Base-by-base conservation (phyloP, 2,329 filamentous ascomycete genomes). In the Coniochaeta hoffmannii region DNA sequence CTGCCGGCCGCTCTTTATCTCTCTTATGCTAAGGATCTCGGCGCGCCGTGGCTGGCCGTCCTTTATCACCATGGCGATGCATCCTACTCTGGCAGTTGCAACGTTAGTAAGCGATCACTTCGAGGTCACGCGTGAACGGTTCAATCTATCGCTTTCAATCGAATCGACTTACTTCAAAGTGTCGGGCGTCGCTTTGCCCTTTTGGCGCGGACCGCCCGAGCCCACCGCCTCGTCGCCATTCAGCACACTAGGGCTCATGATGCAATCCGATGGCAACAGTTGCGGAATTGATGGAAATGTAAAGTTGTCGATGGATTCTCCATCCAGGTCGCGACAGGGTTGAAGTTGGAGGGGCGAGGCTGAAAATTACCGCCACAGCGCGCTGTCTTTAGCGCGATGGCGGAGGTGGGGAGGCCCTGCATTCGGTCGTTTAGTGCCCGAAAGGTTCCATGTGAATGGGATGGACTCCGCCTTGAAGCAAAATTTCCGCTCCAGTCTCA, bases 1-100 rank as follows among this genome's bases (percentile, higher is more conserved):
- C 55, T 89, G 88, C 36, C 90, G 87, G 15, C 88, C 87, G 65
- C 90, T 93, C 71, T 95, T 95, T 22, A 89, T 88, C 57, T 92
- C 89, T 66, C 89, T 87, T 63, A 97, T 95, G 57, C 90, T 94
- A n/a, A 99, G 76, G 60, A 99, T 96, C 71, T 99, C 94, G 64
- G 94, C 94, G 74, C 94, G 91, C 64, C 94, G 87, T 59, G 88
- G 81, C 66, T 92, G 86, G 58, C 90, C 90, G 70, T 96, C 91
- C 64, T 85, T 85, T 56, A 75, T 72, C 44, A 85, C 81, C 76
- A 79, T 78, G 22, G 81, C 81, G 56, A 85, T 84, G 68, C 81
- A 84, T 46, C 81, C 81, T 10, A 78, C 73, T 53, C 75, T 75
- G 22, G 32, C n/a, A 11, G 32, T 19, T 8, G n/a, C 32, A 3